These are phyloP conservation scores for Begonia masoniana DNA, from an alignment of 306 rosid species.

Conservation along the genomic window DNA sequence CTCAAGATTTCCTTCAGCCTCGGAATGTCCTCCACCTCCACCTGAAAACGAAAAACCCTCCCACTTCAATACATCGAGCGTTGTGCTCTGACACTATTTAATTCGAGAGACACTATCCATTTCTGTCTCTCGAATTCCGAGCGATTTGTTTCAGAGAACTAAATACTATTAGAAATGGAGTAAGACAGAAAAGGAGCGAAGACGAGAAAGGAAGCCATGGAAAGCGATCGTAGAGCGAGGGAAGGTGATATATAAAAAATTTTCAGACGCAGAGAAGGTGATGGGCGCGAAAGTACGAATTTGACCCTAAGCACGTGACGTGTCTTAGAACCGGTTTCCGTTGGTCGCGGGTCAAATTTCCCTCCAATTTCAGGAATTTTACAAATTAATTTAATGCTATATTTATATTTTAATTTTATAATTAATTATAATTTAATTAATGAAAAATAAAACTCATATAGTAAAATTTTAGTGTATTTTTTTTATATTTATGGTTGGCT, in stretches of 20 bases:
- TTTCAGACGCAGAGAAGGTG: background rate
- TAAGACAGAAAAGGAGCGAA: background rate
- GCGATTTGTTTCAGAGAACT: background rate
- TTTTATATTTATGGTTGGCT: too few relatives aligned
- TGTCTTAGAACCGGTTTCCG: too few relatives aligned
- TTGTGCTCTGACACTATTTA: slow-evolving; percentile 28
- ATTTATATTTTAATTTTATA: too few relatives aligned
- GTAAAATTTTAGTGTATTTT: too few relatives aligned
- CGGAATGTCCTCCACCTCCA: slow-evolving; percentile 51
- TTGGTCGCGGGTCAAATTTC: too few relatives aligned
- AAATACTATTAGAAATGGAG: background rate
- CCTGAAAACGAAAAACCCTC: slow-evolving; percentile 46
- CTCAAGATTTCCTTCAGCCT: slow-evolving; percentile 40
- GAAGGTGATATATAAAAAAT: too few relatives aligned
- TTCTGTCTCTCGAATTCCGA: background rate
- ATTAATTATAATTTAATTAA: too few relatives aligned
- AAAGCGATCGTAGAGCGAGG: background rate
- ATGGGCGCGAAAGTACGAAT: background rate
- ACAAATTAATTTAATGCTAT: too few relatives aligned
- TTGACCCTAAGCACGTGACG: background rate
- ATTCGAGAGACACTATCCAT: too few relatives aligned
- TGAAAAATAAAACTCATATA: too few relatives aligned
- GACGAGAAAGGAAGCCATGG: background rate
- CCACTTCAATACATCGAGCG: slow-evolving; percentile 52
- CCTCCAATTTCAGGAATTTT: too few relatives aligned